Evolutionary conservation across 1,284 basidiomycete genomes (phyloP).

Genomic region (Bondarzewia mesenterica): DNA sequence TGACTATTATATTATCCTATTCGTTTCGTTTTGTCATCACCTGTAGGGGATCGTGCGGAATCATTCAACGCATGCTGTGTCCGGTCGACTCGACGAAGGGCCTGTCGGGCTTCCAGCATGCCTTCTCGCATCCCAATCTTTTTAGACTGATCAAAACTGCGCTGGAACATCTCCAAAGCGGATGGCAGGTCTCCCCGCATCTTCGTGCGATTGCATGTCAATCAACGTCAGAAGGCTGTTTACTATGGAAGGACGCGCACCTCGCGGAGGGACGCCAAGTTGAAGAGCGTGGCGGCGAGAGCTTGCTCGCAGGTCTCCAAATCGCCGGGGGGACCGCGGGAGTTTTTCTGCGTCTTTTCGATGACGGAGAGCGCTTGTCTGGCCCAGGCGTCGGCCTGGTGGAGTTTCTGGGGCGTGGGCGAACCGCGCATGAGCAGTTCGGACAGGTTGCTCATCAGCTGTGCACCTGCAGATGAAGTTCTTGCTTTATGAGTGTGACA

Average conservation of each 20-base stretch:
- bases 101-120: constrained; percentile 37
- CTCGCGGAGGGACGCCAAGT: constrained; percentile 45
- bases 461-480: constrained; percentile 45
- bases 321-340: constrained; percentile 14
- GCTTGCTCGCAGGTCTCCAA: constrained; percentile 43
- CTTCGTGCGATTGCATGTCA: constrained; percentile 22
- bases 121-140: constrained; percentile 43
- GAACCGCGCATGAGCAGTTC: constrained; percentile 46
- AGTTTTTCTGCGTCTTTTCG: constrained; percentile 26
- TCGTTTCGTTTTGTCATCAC: constrained; percentile 2
- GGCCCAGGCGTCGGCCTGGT: constrained; percentile 57
- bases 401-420: constrained; percentile 35
- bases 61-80: neutral
- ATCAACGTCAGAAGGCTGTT: neutral
- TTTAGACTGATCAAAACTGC: constrained; percentile 42
- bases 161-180: constrained; percentile 36
- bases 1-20: constrained; percentile 5
- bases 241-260: constrained; percentile 15
- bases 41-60: neutral
- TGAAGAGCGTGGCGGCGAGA: constrained; percentile 53
- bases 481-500: neutral
- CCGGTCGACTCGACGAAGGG: constrained; percentile 32
- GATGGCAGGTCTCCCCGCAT: constrained; percentile 38
- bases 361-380: constrained; percentile 44
- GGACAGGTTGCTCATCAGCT: constrained; percentile 62